Evolutionary conservation across 495 filamentous ascomycete species (phyloP).

Genomic region (Parathielavia hyrcaniae): DNA sequence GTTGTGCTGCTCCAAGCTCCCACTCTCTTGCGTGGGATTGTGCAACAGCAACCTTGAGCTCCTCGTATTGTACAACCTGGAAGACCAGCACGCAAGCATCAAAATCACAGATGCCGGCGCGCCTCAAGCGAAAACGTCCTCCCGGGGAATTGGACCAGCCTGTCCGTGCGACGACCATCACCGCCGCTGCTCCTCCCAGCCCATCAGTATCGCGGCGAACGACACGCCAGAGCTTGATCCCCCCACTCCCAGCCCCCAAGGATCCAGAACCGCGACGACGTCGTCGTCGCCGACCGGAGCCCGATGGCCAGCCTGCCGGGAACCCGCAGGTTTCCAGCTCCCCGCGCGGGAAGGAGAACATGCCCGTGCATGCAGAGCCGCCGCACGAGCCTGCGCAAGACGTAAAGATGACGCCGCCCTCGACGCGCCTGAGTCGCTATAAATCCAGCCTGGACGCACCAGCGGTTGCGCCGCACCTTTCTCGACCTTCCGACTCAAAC

Average conservation of each 20-base stretch:
- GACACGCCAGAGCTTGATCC: slow-evolving; percentile 39
- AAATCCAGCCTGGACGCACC: slow-evolving; percentile 8
- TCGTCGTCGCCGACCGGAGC: slow-evolving; percentile 26
- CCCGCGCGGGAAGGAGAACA: slow-evolving; percentile 30
- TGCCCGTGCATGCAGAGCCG: slow-evolving; percentile 19
- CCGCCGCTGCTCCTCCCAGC: neutral
- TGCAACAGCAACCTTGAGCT: neutral
- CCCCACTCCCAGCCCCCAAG: slow-evolving; percentile 27
- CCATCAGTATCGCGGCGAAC: slow-evolving; percentile 32
- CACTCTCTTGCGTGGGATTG: neutral
- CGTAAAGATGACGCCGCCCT: slow-evolving; percentile 4
- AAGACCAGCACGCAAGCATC: neutral
- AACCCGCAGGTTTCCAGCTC: neutral
- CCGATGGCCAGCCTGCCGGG: slow-evolving; percentile 13
- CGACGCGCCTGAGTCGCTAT: slow-evolving; percentile 23
- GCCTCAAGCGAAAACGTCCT: slow-evolving; percentile 40
- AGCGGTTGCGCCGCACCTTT: neutral
- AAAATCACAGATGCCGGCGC: slow-evolving; percentile 29
- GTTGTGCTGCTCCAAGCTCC: neutral
- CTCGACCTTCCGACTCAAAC: neutral
- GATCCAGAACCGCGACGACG: slow-evolving; percentile 37
- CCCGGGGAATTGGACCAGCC: slow-evolving; percentile 17
- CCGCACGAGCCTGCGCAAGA: neutral
- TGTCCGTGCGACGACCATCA: neutral
- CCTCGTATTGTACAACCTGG: too few species aligned